Evolutionary conservation across 495 filamentous ascomycete genomes (phyloP).

Genomic region (Aspergillus indologenus): DNA sequence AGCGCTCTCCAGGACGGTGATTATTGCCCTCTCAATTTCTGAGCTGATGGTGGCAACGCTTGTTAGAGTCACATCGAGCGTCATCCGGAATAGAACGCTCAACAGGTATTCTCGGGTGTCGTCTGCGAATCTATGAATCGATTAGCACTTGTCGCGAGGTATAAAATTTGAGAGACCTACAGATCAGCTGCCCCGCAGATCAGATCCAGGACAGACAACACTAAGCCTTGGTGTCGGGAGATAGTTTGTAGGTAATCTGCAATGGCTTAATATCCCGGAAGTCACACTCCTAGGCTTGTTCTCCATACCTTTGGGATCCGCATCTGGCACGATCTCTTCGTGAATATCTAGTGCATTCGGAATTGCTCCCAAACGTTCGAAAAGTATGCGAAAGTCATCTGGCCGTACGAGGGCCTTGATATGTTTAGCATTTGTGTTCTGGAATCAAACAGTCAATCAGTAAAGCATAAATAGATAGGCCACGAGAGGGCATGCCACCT

Average conservation of each 20-base stretch:
- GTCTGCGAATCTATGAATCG: conserved; percentile 27
- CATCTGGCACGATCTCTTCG: conserved; percentile 25
- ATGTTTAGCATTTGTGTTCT: conserved; percentile 23
- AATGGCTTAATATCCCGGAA: background rate
- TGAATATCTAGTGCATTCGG: conserved; percentile 29
- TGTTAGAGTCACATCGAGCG: conserved; percentile 53
- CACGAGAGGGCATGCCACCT: conserved; percentile 23
- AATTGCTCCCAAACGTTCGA: conserved; percentile 31
- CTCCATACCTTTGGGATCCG: conserved; percentile 22
- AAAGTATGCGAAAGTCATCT: conserved; percentile 33
- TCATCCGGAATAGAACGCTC: conserved; percentile 55
- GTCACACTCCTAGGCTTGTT: background rate
- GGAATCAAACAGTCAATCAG: background rate
- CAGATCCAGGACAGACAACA: conserved; percentile 34
- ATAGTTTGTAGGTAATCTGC: conserved; percentile 3
- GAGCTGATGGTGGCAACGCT: conserved; percentile 36
- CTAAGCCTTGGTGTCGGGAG: conserved; percentile 15
- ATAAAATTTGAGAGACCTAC: conserved; percentile 19
- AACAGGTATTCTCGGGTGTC: conserved; percentile 34
- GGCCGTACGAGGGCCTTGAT: conserved; percentile 30
- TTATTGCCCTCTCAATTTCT: conserved; percentile 47
- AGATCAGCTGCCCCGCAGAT: conserved; percentile 29
- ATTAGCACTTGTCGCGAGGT: conserved; percentile 10
- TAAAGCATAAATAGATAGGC: background rate
- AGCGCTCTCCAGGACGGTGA: conserved; percentile 36